These are phyloP conservation scores for Inga oerstediana DNA, from an alignment of 306 rosid genomes.

Conservation along the genomic window DNA sequence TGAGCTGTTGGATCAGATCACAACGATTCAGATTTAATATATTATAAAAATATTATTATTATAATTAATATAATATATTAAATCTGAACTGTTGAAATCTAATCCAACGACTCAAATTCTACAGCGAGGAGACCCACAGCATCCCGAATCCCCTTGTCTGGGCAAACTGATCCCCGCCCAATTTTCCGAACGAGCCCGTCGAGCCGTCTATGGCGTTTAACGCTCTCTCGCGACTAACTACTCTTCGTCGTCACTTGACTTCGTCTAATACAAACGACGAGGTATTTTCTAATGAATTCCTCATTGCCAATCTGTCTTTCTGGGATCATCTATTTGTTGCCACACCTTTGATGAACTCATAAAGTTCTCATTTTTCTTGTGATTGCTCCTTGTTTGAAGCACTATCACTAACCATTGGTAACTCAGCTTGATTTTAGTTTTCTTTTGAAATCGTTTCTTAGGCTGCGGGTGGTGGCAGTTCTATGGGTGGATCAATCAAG, in stretches of 20 bases:
- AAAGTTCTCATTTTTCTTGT: neutral
- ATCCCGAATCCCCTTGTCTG: too few species aligned
- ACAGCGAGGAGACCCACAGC: too few species aligned
- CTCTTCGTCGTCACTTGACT: conserved; percentile 59
- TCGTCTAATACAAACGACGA: conserved; percentile 32
- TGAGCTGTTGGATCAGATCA: too few species aligned
- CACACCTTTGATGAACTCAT: neutral
- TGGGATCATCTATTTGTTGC: neutral
- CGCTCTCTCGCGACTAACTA: conserved; percentile 56
- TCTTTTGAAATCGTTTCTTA: conserved; percentile 1
- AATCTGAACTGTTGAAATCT: too few species aligned
- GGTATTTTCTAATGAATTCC: conserved; percentile 17
- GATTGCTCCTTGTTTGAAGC: neutral
- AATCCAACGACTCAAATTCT: too few species aligned
- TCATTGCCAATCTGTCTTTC: neutral
- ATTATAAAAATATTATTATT: too few species aligned
- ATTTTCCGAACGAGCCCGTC: too few species aligned
- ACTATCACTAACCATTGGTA: neutral
- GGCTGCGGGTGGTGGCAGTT: conserved; percentile 30
- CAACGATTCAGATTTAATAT: too few species aligned
- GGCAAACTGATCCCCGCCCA: too few species aligned
- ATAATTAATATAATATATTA: too few species aligned
- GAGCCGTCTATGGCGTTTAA: conserved; percentile 48
- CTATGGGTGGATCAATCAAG: conserved; percentile 46
- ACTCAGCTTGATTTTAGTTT: neutral